Evolutionary conservation across 345 rosid species (phyloP).

Genomic region (Linum trigynum): DNA sequence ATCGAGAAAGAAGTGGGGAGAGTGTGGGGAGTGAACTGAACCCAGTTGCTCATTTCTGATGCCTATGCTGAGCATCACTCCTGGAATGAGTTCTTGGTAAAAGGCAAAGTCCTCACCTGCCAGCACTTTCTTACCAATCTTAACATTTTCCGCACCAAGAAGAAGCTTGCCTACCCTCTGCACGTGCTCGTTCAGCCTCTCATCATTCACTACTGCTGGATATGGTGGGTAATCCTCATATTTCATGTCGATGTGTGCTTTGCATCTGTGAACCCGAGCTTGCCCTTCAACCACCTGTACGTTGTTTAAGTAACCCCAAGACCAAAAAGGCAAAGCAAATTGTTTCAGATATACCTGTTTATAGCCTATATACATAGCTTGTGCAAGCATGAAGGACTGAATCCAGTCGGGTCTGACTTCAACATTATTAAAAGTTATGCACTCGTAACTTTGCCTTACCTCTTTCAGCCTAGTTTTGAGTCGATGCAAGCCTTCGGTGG

Average conservation of each 20-base stretch:
- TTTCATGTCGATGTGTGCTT: conserved; percentile 37
- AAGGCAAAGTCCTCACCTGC: conserved; percentile 85
- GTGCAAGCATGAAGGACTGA: too few species aligned
- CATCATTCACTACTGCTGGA: conserved; percentile 66
- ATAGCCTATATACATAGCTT: too few species aligned
- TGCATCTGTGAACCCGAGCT: conserved; percentile 59
- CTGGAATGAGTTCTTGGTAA: conserved; percentile 67
- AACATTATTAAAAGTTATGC: too few species aligned
- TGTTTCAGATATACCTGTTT: too few species aligned
- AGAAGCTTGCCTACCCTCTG: conserved; percentile 40
- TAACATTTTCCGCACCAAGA: conserved; percentile 53
- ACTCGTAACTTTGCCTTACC: conserved; percentile 26
- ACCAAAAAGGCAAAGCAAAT: too few species aligned
- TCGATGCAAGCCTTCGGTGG: conserved; percentile 54
- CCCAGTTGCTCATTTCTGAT: conserved; percentile 58
- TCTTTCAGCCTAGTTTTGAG: conserved; percentile 56
- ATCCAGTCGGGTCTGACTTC: too few species aligned
- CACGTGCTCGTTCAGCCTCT: conserved; percentile 38
- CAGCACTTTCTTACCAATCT: conserved; percentile 37
- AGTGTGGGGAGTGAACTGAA: conserved; percentile 54
- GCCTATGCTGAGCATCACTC: conserved; percentile 58
- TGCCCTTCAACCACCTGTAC: conserved; percentile 56
- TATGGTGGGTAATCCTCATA: conserved; percentile 37
- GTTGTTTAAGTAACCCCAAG: too few species aligned
- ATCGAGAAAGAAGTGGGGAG: conserved; percentile 66